Percentiles rank a stretch among this genome's conserved stretches.
phyloP scores from a whole-genome alignment of 257 asterid species.

The Solanum pimpinellifolium region DNA sequence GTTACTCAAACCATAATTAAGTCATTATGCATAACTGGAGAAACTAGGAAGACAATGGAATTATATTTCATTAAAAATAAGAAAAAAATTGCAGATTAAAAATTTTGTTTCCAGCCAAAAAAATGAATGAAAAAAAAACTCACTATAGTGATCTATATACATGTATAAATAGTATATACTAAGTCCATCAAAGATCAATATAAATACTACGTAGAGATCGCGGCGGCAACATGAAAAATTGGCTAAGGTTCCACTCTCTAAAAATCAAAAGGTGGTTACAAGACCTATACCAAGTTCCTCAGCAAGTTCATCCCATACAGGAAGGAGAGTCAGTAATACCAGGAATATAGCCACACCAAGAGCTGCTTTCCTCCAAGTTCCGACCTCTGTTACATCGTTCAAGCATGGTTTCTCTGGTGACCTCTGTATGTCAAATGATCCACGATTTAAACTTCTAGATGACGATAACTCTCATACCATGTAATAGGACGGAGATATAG shows the following conservation, averaged over 20 bases:
- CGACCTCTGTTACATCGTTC: constrained; percentile 91
- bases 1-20: neutral
- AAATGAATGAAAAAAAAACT: neutral
- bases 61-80: neutral
- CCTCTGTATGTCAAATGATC: constrained; percentile 40
- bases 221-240: constrained; percentile 18
- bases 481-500: neutral
- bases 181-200: neutral
- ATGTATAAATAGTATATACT: neutral
- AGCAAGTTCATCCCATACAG: constrained; percentile 95
- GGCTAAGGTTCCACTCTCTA: neutral
- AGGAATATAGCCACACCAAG: constrained; percentile 36
- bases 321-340: constrained; percentile 73
- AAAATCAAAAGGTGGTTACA: constrained; percentile 38
- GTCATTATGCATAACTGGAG: neutral
- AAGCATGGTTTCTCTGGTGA: constrained; percentile 85
- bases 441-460: neutral
- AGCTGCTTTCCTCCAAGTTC: constrained; percentile 63
- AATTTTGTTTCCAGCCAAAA: neutral
- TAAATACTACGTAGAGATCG: neutral
- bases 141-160: neutral
- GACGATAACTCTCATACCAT: neutral
- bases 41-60: neutral
- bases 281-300: constrained; percentile 92
- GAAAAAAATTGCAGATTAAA: neutral